Evolutionary conservation across 257 asterid genomes (phyloP).

Genomic region (Solanum commersonii): DNA sequence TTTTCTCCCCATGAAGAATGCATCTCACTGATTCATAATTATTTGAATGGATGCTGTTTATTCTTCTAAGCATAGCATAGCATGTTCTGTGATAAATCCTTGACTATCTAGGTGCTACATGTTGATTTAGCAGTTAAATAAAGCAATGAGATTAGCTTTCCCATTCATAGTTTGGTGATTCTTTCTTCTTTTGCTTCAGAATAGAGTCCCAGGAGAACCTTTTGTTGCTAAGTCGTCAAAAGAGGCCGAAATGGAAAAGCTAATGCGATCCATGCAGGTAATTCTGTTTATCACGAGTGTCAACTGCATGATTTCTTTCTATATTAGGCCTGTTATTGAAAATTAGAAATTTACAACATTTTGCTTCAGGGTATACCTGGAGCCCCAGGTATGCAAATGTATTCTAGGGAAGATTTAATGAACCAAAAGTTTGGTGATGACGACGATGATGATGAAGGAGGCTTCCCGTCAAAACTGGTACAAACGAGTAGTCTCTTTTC

Average conservation of each 20-base stretch:
- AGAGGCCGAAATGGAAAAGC: slow-evolving; percentile 90
- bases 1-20: not conserved
- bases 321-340: not conserved
- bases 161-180: not conserved
- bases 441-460: slow-evolving; percentile 53
- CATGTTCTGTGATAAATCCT: not conserved
- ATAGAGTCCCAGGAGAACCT: slow-evolving; percentile 78
- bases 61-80: not conserved
- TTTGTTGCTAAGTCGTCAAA: slow-evolving; percentile 73
- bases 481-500: not conserved
- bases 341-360: not conserved
- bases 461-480: slow-evolving; percentile 65
- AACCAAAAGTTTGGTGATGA: slow-evolving; percentile 66
- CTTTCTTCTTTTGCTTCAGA: slow-evolving; percentile 28
- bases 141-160: not conserved
- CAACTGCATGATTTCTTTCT: not conserved
- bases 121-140: not conserved
- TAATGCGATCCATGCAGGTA: slow-evolving; percentile 92
- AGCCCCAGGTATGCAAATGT: slow-evolving; percentile 95
- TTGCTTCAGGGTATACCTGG: slow-evolving; percentile 78
- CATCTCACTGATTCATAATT: not conserved
- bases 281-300: not conserved
- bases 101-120: not conserved
- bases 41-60: not conserved
- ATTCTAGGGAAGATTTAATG: slow-evolving; percentile 86